Evolutionary conservation across 1,284 basidiomycete species (phyloP).

Genomic region (Papiliotrema flavescens): DNA sequence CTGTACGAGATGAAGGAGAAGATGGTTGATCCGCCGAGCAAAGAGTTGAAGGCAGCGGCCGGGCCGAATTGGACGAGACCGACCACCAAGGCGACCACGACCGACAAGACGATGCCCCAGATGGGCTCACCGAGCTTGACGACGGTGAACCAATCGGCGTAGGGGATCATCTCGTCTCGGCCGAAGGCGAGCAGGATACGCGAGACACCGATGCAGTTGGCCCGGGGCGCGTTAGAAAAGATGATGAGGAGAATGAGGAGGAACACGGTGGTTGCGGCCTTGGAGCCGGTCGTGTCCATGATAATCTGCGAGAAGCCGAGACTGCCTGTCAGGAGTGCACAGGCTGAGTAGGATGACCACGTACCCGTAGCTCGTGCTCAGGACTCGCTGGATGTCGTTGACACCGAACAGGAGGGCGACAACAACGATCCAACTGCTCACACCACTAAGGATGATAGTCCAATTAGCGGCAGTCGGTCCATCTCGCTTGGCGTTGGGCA

Average conservation of each 20-base stretch:
- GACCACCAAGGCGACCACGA: slow-evolving; percentile 12
- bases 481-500: slow-evolving; percentile 21
- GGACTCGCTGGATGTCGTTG: slow-evolving; percentile 56
- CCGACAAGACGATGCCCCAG: slow-evolving; percentile 18
- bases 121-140: slow-evolving; percentile 24
- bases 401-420: slow-evolving; percentile 65
- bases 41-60: slow-evolving; percentile 27
- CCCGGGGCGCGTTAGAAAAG: slow-evolving; percentile 23
- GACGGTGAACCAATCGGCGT: slow-evolving; percentile 9
- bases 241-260: slow-evolving; percentile 26
- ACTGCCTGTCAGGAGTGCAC: slow-evolving; percentile 46
- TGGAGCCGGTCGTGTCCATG: slow-evolving; percentile 26
- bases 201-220: slow-evolving; percentile 16
- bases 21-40: slow-evolving; percentile 25
- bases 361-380: slow-evolving; percentile 59
- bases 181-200: slow-evolving; percentile 19
- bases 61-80: slow-evolving; percentile 28
- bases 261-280: slow-evolving; percentile 23
- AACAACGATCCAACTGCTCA: slow-evolving; percentile 58
- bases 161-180: slow-evolving; percentile 23
- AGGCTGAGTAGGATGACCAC: slow-evolving; percentile 37
- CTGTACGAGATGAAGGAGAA: slow-evolving; percentile 27
- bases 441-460: slow-evolving; percentile 43
- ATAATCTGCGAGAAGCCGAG: slow-evolving; percentile 57
- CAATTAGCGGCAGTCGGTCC: slow-evolving; percentile 16